Percentiles rank a stretch among this genome's conserved stretches.
These are phyloP conservation scores for Populus deltoides DNA, from an alignment of 345 rosid species.

Conservation along the genomic window DNA sequence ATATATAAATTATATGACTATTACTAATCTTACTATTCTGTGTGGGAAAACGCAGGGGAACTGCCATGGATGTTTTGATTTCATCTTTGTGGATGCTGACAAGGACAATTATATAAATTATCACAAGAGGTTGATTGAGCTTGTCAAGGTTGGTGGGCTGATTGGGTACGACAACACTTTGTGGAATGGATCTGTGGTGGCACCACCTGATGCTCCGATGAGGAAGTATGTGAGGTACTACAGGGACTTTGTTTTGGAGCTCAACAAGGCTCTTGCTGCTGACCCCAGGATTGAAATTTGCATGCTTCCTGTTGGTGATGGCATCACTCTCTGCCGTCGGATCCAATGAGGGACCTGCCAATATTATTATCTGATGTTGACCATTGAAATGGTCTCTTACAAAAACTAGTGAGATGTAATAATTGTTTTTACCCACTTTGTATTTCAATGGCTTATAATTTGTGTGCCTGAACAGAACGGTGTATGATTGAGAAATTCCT, in stretches of 20 bases:
- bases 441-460: background rate
- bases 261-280: slow-evolving; percentile 91
- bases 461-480: slow-evolving; percentile 1
- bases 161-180: slow-evolving; percentile 98
- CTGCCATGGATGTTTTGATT: slow-evolving; percentile 71
- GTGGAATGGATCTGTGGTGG: slow-evolving; percentile 94
- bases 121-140: slow-evolving; percentile 76
- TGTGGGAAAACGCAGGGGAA: slow-evolving; percentile 48
- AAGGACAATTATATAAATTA: slow-evolving; percentile 94
- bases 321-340: slow-evolving; percentile 95
- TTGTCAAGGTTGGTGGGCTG: slow-evolving; percentile 84
- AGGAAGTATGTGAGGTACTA: slow-evolving; percentile 86
- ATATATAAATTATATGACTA: too few species aligned
- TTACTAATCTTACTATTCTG: background rate
- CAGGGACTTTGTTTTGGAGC: slow-evolving; percentile 87
- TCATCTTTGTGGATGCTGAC: slow-evolving; percentile 96
- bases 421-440: background rate
- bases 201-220: slow-evolving; percentile 76
- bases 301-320: slow-evolving; percentile 94
- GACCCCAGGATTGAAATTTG: slow-evolving; percentile 98
- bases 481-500: slow-evolving; percentile 2
- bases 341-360: slow-evolving; percentile 27
- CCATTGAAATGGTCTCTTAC: background rate
- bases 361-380: background rate
- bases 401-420: background rate